These are phyloP conservation scores for Yarrowia galli DNA, from an alignment of 1,139 yeast genomes.

Conservation along the genomic window DNA sequence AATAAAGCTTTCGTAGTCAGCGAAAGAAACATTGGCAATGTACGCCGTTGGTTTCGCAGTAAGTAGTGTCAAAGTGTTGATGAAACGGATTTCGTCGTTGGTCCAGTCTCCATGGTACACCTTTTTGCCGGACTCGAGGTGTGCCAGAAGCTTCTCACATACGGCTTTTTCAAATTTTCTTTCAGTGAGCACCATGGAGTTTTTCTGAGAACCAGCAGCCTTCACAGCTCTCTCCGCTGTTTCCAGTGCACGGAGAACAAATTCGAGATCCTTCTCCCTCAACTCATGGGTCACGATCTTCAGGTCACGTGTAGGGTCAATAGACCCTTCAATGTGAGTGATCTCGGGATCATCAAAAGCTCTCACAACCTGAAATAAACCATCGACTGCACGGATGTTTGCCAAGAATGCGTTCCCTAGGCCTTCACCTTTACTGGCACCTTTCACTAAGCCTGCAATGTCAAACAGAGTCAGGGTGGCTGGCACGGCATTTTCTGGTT, in stretches of 20 bases:
- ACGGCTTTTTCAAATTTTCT: constrained; percentile 86
- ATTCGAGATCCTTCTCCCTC: constrained; percentile 92
- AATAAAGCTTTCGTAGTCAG: constrained; percentile 80
- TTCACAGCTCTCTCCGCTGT: constrained; percentile 75
- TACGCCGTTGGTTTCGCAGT: constrained; percentile 95
- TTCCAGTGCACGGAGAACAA: constrained; percentile 84
- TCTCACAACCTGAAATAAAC: constrained; percentile 94
- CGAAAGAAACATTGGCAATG: constrained; percentile 87
- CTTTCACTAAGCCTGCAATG: constrained; percentile 97
- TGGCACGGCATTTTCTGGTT: constrained; percentile 88
- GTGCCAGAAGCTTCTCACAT: constrained; percentile 72
- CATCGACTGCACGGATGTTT: constrained; percentile 97
- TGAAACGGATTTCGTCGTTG: constrained; percentile 84
- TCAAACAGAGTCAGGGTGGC: constrained; percentile 94
- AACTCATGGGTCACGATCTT: constrained; percentile 87
- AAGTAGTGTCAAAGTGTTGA: constrained; percentile 80
- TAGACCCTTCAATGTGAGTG: constrained; percentile 93
- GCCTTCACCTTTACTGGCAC: constrained; percentile 98
- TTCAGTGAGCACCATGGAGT: constrained; percentile 86
- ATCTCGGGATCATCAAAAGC: constrained; percentile 94
- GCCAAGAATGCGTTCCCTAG: constrained; percentile 97
- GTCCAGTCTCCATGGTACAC: constrained; percentile 90
- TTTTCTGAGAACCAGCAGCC: constrained; percentile 39
- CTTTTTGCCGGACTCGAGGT: constrained; percentile 82
- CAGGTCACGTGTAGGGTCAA: constrained; percentile 88